Evolutionary conservation across 2,329 filamentous ascomycete species (phyloP).

Genomic region (Uncinocarpus reesii): DNA sequence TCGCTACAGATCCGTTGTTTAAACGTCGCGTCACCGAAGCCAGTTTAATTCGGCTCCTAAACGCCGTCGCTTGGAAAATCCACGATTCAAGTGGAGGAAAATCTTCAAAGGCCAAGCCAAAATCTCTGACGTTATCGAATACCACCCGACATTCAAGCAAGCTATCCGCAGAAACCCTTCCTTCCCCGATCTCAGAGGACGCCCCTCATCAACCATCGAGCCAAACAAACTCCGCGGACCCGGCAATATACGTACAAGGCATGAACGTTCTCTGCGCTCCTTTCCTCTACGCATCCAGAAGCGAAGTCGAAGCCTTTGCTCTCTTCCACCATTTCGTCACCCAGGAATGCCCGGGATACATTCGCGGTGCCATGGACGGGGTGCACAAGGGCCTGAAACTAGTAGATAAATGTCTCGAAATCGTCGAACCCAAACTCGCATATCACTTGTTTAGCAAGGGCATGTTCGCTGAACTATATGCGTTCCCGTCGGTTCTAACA

Average conservation of each 20-base stretch:
- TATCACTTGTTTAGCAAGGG: slow-evolving; percentile 75
- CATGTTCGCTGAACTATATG: slow-evolving; percentile 87
- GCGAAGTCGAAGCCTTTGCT: slow-evolving; percentile 88
- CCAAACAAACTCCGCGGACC: slow-evolving; percentile 49
- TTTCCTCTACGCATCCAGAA: slow-evolving; percentile 87
- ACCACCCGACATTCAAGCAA: slow-evolving; percentile 9
- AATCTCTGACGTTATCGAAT: slow-evolving; percentile 28
- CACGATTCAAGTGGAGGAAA: slow-evolving; percentile 55
- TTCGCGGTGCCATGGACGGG: slow-evolving; percentile 91
- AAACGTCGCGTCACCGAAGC: slow-evolving; percentile 91
- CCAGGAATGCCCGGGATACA: slow-evolving; percentile 81
- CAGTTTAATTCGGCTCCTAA: slow-evolving; percentile 83
- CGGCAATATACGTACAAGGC: slow-evolving; percentile 89
- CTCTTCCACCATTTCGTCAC: slow-evolving; percentile 83
- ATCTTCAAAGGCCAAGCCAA: slow-evolving; percentile 18
- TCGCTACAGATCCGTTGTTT: slow-evolving; percentile 95
- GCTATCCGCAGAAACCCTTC: slow-evolving; percentile 42
- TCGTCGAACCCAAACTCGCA: slow-evolving; percentile 82
- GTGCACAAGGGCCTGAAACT: slow-evolving; percentile 85
- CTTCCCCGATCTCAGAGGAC: slow-evolving; percentile 49
- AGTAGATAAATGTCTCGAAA: slow-evolving; percentile 82
- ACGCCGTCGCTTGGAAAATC: slow-evolving; percentile 88
- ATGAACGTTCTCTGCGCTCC: slow-evolving; percentile 98
- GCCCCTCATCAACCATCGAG: slow-evolving; percentile 17
- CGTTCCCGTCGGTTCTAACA: slow-evolving; percentile 88